These are phyloP conservation scores for Pythium biforme DNA, from an alignment of 352 stramenopile species.

Conservation along the genomic window DNA sequence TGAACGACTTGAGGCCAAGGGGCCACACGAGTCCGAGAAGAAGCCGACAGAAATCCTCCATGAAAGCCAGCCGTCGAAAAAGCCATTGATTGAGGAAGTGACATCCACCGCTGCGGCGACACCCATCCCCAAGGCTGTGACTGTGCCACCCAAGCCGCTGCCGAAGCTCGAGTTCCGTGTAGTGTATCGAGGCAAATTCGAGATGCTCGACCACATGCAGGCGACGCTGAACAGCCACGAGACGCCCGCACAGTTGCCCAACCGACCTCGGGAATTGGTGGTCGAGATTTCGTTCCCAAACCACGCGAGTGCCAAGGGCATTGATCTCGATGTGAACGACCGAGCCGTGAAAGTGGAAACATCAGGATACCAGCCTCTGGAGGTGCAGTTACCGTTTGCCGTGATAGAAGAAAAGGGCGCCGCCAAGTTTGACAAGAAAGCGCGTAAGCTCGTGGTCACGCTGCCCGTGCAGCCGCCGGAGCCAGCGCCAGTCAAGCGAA, in stretches of 20 bases:
- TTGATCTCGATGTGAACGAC: conserved; percentile 74
- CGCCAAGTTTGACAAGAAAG: conserved; percentile 85
- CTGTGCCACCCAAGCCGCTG: neutral
- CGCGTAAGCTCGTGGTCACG: conserved; percentile 68
- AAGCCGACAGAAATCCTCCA: neutral
- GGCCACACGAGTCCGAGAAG: neutral
- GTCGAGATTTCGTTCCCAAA: conserved; percentile 65
- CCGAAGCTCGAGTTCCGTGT: conserved; percentile 61
- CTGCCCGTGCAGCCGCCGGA: conserved; percentile 70
- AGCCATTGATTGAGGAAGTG: conserved; percentile 23
- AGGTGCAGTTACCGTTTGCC: conserved; percentile 65
- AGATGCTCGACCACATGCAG: conserved; percentile 77
- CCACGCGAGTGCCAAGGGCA: conserved; percentile 46
- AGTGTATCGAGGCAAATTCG: conserved; percentile 65
- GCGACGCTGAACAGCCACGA: conserved; percentile 32
- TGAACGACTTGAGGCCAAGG: neutral
- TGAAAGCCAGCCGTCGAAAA: conserved; percentile 1
- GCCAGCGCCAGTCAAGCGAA: conserved; percentile 20
- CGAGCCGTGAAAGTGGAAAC: conserved; percentile 38
- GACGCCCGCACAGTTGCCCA: conserved; percentile 4
- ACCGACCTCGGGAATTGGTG: conserved; percentile 62
- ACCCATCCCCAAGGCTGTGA: neutral
- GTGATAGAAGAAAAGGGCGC: conserved; percentile 75
- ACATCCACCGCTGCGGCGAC: conserved; percentile 1
- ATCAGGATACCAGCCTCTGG: conserved; percentile 48